Evolutionary conservation across 805 yeast species (phyloP).

Genomic region (Yamadazyma sp.): DNA sequence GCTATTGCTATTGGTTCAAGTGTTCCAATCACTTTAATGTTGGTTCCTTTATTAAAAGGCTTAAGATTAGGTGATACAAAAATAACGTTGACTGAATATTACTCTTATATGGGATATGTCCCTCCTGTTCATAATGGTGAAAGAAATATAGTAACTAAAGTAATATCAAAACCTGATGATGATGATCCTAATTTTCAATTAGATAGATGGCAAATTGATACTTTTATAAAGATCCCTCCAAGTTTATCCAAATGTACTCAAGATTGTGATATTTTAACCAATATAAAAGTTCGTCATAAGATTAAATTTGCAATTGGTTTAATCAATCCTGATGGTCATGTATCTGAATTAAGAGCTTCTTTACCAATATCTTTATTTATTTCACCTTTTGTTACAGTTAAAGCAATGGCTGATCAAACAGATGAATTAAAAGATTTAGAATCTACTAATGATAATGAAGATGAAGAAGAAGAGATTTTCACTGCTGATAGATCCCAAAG

Average conservation of each 20-base stretch:
- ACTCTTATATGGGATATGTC: constrained; percentile 54
- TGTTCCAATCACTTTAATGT: constrained; percentile 61
- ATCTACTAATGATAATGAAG: constrained; percentile 7
- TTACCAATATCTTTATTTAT: constrained; percentile 76
- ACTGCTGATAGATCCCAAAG: constrained; percentile 18
- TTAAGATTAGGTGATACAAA: constrained; percentile 71
- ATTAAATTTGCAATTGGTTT: constrained; percentile 76
- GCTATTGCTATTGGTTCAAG: constrained; percentile 89
- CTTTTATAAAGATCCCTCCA: constrained; percentile 64
- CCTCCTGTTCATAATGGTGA: constrained; percentile 64
- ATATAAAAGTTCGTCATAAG: constrained; percentile 84
- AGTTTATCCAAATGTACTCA: constrained; percentile 76
- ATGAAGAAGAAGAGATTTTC: constrained; percentile 31
- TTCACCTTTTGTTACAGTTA: constrained; percentile 75
- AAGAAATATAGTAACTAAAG: constrained; percentile 51
- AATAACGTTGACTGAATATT: constrained; percentile 65
- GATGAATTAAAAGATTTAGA: constrained; percentile 19
- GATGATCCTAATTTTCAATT: constrained; percentile 44
- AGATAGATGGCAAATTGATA: constrained; percentile 70
- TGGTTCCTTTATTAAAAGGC: constrained; percentile 83
- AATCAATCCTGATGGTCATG: constrained; percentile 86
- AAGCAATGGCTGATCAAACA: constrained; percentile 34
- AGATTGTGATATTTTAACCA: constrained; percentile 70
- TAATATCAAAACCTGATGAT: constrained; percentile 39
- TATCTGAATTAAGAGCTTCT: constrained; percentile 87